Evolutionary conservation across 495 filamentous ascomycete genomes (phyloP).

Genomic region (Diplogelasinospora grovesii): DNA sequence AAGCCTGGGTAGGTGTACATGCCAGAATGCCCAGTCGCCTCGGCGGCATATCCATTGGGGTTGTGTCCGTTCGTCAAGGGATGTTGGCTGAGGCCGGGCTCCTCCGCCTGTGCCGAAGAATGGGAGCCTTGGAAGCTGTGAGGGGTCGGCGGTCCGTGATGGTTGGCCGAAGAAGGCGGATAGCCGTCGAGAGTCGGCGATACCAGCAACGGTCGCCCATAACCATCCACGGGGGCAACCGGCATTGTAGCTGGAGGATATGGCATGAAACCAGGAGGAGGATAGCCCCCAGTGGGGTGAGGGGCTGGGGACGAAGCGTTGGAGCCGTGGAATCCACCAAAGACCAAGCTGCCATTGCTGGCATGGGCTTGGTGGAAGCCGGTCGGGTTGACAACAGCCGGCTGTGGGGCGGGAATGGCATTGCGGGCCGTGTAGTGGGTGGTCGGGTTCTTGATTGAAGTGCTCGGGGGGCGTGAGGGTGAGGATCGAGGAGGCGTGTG

Average conservation of each 20-base stretch:
- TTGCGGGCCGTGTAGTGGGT: conserved; percentile 4
- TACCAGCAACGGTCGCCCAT: conserved; percentile 25
- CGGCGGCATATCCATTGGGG: conserved; percentile 8
- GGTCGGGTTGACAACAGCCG: conserved; percentile 7
- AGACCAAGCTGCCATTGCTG: conserved; percentile 40
- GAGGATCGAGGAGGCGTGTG: conserved; percentile 7
- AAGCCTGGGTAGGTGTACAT: conserved; percentile 5
- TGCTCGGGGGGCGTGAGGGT: conserved; percentile 3
- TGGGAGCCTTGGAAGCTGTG: conserved; percentile 51
- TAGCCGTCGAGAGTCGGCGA: conserved; percentile 32
- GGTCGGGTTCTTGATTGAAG: conserved; percentile 3
- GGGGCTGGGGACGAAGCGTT: conserved; percentile 44
- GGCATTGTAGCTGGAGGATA: conserved; percentile 26
- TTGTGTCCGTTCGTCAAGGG: conserved; percentile 12
- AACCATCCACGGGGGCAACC: conserved; percentile 28
- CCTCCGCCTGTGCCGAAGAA: conserved; percentile 34
- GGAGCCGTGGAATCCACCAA: conserved; percentile 38
- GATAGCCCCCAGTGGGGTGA: conserved; percentile 26
- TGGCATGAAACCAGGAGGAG: conserved; percentile 27
- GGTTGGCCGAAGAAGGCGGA: conserved; percentile 27
- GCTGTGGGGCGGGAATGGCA: conserved; percentile 6
- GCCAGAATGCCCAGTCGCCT: conserved; percentile 1
- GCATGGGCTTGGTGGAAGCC: conserved; percentile 29
- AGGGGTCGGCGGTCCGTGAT: conserved; percentile 42
- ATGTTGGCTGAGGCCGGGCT: conserved; percentile 23